Base-by-base conservation (phyloP, 148 eudicot species). In the Vaccinium macrocarpon region DNA sequence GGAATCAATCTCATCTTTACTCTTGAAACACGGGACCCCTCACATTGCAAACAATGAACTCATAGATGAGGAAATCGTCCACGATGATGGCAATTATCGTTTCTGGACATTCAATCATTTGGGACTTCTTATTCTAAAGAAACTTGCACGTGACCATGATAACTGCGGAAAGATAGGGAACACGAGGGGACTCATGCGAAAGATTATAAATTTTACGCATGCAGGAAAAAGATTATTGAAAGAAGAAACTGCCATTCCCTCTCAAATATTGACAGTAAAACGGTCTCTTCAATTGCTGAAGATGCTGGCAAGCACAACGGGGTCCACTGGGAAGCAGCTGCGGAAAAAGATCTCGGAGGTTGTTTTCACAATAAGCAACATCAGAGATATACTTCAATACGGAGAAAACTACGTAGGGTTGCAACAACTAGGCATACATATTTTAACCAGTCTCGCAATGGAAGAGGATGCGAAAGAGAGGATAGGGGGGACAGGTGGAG, bases 101-200 rank as follows among this genome's bases (percentile, higher is more conserved):
- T 89, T 86, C 76, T 94, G 96, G 95, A 88, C 89, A 18, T 92
- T 94, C 83, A 90, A 90, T 82, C 91, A 91, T 83, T 71, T 94
- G 35, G 98, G 95, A 51, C 90, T 95, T 16, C 78, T 85, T 1
- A 90, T 95, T n/a, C 85, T 95, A 8, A 94, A 94, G 90, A 95
- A 95, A 82, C 93, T 95, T 2, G 96, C 98, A 10, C 90, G 91
- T 18, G 94, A 95, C 84, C 95, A 89, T 64, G 97, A 94, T 42
- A 94, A 90, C 80, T 95, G 98, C 53, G 97, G 94, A 2, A 94
- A 93, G 81, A 94, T 95, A 55, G 98, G 98, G 14, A 91, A 91
- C 79, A 88, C 97, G 16, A 91, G 93, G 48, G 97, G 95, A 42
- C 90, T 94, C 6, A 79, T 95, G 23, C 88, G 91, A 3, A 95